Conservation (phyloP, 2,329 filamentous ascomycete species). For the Phialophora verrucosa region DNA sequence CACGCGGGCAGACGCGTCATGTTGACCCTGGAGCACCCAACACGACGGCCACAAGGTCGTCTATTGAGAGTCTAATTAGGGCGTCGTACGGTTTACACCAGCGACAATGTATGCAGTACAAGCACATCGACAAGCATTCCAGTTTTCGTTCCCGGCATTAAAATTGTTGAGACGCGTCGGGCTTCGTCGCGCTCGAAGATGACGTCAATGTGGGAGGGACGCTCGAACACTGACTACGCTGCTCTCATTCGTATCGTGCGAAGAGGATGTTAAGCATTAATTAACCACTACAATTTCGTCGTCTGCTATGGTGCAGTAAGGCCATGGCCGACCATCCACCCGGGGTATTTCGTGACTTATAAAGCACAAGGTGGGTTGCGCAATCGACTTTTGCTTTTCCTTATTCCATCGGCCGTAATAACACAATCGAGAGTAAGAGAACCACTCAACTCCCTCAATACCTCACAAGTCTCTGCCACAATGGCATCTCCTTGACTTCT, state of each 20-base stretch:
- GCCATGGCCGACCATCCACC: neutral
- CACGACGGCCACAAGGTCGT: neutral
- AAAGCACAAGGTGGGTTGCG: neutral
- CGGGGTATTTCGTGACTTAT: neutral
- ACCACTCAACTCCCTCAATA: conserved; percentile 15
- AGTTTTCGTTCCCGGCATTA: neutral
- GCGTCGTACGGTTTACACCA: neutral
- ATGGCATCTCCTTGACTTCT: conserved; percentile 40
- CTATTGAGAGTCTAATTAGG: neutral
- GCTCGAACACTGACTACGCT: neutral
- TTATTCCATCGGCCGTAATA: neutral
- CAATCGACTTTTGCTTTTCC: neutral
- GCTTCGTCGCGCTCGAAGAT: neutral
- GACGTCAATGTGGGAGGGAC: neutral
- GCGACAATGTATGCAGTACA: neutral
- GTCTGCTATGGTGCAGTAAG: neutral
- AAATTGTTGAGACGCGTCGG: conserved; percentile 12
- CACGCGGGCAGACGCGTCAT: neutral
- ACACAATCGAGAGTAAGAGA: neutral
- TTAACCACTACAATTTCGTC: neutral
- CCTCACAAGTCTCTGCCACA: conserved; percentile 32
- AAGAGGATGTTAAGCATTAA: neutral
- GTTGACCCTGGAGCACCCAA: neutral
- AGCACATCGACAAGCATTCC: neutral
- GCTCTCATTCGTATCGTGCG: too few species aligned